Evolutionary conservation across 129 eudicot species (phyloP), one percentile per base, ranked within the genome.

Genomic region (Pulicaria dysenterica): DNA sequence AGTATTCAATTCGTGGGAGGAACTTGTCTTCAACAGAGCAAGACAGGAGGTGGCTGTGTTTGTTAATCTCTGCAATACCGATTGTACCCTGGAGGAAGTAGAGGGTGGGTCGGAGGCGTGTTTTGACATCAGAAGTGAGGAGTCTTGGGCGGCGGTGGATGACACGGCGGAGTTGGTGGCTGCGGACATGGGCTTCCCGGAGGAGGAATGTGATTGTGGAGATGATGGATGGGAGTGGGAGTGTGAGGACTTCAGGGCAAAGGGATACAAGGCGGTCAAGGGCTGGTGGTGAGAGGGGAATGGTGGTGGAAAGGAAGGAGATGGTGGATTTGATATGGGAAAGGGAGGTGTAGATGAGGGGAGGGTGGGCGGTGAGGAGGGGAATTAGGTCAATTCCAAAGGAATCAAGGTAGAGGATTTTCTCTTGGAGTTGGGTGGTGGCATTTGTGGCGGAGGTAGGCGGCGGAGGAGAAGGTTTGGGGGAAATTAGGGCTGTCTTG

Each of bases 111-210:
- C 98, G 88, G 60, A 94, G 87, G 40, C 81, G 90, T 38, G 74
- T 62, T 6, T 84, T 86, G 46, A 94, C 99, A 45, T 75, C 70
- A 69, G 78, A 79, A 42, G 64, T 62, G 31, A 94, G 91, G 68
- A 94, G 92, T 15, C 95, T 82, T 2, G 99, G 99, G 15, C 97
- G 95, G 36, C 96, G 89, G 73, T 85, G 87, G 88, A 94, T 80
- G 36, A 85, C 88, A 48, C 63, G 82, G 56, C 93, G 95, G 69
- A 94, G 83, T 45, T 81, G 69, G 57, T 69, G 43, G 63, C 73
- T 73, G 19, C 60, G 39, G 37, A 94, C 94, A 43, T 67, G 81
- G 67, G 90, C 99, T 73, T 94, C 99, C 7, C 97, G 87, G 79
- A 90, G 86, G 68, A 94, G 95, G 83, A 94, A 94, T 3, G 96